These are phyloP conservation scores for Blastobotrys petasosporus DNA, from an alignment of 1,139 yeast genomes.

Conservation along the genomic window DNA sequence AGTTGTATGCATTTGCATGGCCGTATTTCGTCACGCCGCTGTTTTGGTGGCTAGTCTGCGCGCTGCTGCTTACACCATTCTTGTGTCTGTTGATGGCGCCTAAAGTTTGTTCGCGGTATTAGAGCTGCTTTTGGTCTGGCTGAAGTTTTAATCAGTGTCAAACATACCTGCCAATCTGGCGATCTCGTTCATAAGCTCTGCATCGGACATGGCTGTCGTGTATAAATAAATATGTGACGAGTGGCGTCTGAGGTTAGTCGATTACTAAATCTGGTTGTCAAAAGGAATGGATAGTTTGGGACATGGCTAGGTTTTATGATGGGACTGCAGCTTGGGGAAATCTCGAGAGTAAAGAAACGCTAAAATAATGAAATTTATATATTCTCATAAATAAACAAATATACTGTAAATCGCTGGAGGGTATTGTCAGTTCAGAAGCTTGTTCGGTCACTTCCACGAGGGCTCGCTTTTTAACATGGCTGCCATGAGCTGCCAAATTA, in stretches of 20 bases:
- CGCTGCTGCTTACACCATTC: slow-evolving; percentile 13
- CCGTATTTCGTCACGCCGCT: slow-evolving; percentile 5
- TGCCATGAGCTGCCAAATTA: no score
- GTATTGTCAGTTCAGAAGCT: no score
- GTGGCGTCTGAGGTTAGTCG: not conserved
- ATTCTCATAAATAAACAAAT: no score
- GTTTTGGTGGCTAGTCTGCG: slow-evolving; percentile 6
- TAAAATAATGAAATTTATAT: no score
- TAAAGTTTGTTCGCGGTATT: slow-evolving; percentile 8
- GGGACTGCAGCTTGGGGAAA: no score
- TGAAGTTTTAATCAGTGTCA: not conserved
- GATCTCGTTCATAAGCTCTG: slow-evolving; percentile 27
- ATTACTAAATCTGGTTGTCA: not conserved
- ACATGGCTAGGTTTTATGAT: no score
- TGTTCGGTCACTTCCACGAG: no score
- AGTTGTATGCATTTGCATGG: no score
- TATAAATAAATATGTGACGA: not conserved
- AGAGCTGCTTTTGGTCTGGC: not conserved
- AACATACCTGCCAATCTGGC: slow-evolving; percentile 28
- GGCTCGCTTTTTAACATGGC: no score
- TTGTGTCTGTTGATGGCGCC: slow-evolving; percentile 32
- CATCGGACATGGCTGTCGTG: slow-evolving; percentile 26
- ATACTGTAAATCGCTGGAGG: no score
- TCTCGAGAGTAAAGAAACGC: no score
- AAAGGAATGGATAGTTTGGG: no score